Base-by-base conservation (phyloP, 2,329 filamentous ascomycete species). In the Sordariomycetes sp. region DNA sequence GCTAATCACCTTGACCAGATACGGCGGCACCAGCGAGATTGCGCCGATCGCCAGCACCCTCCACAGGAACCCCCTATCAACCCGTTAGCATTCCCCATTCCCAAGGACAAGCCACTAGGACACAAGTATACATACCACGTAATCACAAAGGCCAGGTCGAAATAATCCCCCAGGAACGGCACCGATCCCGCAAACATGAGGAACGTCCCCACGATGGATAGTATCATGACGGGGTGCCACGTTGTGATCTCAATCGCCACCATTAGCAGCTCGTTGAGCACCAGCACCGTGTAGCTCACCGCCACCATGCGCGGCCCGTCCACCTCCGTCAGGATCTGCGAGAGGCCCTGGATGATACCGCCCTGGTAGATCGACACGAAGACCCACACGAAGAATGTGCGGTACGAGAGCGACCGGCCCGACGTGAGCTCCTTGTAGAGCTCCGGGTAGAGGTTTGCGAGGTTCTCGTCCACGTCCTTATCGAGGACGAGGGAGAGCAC, bases 321-420 rank as follows among this genome's bases (percentile, higher is more conserved):
- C 2, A 89, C 85, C 61, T 89, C 87, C 3, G 94, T 88, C 24
- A 99, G 80, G 18, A 99, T 78, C 70, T 99, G 92, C 0, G 88
- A 87, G 14, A 97, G 80, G n/a, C 93, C 92, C 73, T 99, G 93
- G 66, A 99, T 97, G 69, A 97, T 87, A 62, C 89, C 83, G 55
- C 94, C 94, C 71, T 99, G 94, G 72, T 99, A 99, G 64, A 99
- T 84, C 43, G 89, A 95, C 12, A 99, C 90, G 18, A 91, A 79
- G 6, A 97, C 90, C 95, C 95, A 99, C 62, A 93, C 85, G 75
- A 97, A 96, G 75, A 99, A 99, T 12, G 91, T 96, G 58, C 88
- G 85, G 72, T 97, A 97, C 56, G 87, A 92, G 20, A 99, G 80
- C 5, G 88, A 91, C 16, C 89, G 86, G 11, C 93, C 93, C 0